Evolutionary conservation across 176 grass and related monocot species (phyloP).

Genomic region (Tuctoria greenei): DNA sequence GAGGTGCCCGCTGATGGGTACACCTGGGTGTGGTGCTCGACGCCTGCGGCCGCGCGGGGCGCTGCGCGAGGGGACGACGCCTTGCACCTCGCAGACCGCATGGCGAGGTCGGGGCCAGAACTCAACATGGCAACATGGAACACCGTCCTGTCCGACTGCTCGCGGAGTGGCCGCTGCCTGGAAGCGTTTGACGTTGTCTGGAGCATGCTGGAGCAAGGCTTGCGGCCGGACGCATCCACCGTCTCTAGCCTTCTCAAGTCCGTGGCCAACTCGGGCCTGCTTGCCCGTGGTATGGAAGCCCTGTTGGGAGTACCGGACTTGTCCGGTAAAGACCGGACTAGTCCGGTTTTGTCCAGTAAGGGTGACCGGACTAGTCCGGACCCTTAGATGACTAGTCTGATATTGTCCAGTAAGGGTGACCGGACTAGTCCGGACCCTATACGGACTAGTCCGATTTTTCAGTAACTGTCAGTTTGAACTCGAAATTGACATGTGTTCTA

Average conservation of each 20-base stretch:
- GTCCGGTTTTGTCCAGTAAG: too few relatives aligned
- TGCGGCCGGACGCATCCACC: conserved; percentile 52
- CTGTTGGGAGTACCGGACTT: too few relatives aligned
- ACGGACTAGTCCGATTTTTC: too few relatives aligned
- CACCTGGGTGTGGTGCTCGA: conserved; percentile 63
- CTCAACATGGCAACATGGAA: conserved; percentile 70
- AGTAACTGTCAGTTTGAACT: too few relatives aligned
- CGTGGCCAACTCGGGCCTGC: conserved; percentile 42
- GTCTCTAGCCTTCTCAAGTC: conserved; percentile 66
- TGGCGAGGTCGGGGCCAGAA: conserved; percentile 46
- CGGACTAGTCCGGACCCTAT: too few relatives aligned
- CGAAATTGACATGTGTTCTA: too few relatives aligned
- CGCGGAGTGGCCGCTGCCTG: conserved; percentile 45
- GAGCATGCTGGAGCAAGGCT: conserved; percentile 40
- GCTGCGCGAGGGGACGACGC: conserved; percentile 58
- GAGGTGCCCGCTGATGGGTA: conserved; percentile 57
- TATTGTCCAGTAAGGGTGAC: too few relatives aligned
- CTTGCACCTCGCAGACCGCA: conserved; percentile 49
- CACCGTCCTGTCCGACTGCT: conserved; percentile 68
- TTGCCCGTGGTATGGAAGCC: conserved; percentile 54
- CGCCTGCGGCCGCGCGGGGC: conserved; percentile 61
- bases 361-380: too few relatives aligned
- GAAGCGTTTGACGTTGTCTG: conserved; percentile 47
- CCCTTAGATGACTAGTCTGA: too few relatives aligned
- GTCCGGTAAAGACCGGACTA: too few relatives aligned